Percentiles rank a stretch among this genome's conserved stretches.
Conservation (phyloP, 768 basidiomycete species). For the Leccinum subgranulosum region DNA sequence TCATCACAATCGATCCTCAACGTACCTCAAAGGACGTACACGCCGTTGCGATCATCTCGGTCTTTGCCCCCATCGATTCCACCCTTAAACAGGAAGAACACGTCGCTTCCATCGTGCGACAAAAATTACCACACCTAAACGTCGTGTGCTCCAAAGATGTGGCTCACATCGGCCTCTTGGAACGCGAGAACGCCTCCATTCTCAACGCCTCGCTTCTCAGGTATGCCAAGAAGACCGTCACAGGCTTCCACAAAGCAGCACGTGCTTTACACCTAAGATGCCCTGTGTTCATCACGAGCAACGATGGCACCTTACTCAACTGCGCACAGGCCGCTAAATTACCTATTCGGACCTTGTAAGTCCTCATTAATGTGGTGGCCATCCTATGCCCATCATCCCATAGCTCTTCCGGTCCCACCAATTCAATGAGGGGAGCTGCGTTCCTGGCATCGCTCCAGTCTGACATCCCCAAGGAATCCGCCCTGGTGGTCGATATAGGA, state of each 20-base stretch:
- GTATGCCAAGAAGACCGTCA: constrained; percentile 55
- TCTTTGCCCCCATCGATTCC: constrained; percentile 48
- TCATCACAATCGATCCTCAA: constrained; percentile 1
- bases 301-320: constrained; percentile 53
- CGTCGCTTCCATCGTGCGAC: constrained; percentile 41
- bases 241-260: constrained; percentile 51
- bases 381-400: constrained; percentile 4
- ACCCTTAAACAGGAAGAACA: constrained; percentile 44
- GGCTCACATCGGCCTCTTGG: constrained; percentile 55
- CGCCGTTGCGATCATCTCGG: constrained; percentile 43
- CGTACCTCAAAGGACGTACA: constrained; percentile 20
- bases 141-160: constrained; percentile 56
- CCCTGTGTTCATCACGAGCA: constrained; percentile 57
- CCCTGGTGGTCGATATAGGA: constrained; percentile 61
- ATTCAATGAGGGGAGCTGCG: constrained; percentile 68
- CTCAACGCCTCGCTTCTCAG: constrained; percentile 61
- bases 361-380: constrained; percentile 15
- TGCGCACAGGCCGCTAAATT: constrained; percentile 49
- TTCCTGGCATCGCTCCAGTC: constrained; percentile 49
- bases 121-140: constrained; percentile 39
- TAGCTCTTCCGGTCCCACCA: constrained; percentile 55
- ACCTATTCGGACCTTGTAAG: constrained; percentile 57
- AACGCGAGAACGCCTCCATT: constrained; percentile 67
- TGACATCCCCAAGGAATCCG: constrained; percentile 32
- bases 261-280: constrained; percentile 44